Percentiles rank a stretch among this genome's conserved stretches.
These are phyloP conservation scores for Mycena citricolor DNA, from an alignment of 1,284 basidiomycete genomes.

Conservation along the genomic window DNA sequence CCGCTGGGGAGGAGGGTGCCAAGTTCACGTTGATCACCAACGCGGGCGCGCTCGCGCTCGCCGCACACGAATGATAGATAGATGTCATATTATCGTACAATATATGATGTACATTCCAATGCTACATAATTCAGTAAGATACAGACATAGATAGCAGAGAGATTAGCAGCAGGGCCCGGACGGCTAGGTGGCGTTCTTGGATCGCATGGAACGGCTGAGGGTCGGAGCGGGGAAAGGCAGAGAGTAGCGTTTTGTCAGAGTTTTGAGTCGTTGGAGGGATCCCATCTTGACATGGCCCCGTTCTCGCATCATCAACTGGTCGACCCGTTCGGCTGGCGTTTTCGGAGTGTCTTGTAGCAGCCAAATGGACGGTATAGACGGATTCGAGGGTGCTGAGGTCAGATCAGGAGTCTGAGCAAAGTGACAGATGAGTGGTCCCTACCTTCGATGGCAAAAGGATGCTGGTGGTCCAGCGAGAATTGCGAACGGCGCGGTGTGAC, in stretches of 20 bases:
- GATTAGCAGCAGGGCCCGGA: too few species aligned
- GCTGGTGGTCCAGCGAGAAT: slow-evolving; percentile 21
- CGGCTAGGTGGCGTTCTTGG: slow-evolving; percentile 10
- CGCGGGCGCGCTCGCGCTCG: slow-evolving; percentile 42
- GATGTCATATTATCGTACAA: slow-evolving; percentile 1
- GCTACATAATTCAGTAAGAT: too few species aligned
- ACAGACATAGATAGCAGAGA: too few species aligned
- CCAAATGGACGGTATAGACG: slow-evolving; percentile 43
- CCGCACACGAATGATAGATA: slow-evolving; percentile 13
- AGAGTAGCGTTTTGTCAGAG: slow-evolving; percentile 46
- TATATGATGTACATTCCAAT: slow-evolving; percentile 5
- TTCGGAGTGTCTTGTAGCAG: slow-evolving; percentile 37
- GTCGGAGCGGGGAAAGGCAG: slow-evolving; percentile 36
- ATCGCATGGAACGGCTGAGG: slow-evolving; percentile 3
- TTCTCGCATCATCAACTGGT: slow-evolving; percentile 27
- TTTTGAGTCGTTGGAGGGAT: slow-evolving; percentile 35
- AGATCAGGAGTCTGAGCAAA: neutral
- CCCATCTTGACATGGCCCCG: slow-evolving; percentile 13
- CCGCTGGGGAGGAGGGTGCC: slow-evolving; percentile 33
- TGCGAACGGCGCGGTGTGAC: slow-evolving; percentile 14
- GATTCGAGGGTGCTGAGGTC: slow-evolving; percentile 18
- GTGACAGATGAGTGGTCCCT: neutral
- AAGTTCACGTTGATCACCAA: slow-evolving; percentile 48
- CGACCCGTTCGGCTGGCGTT: slow-evolving; percentile 33
- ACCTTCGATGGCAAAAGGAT: slow-evolving; percentile 21